phyloP scores from a whole-genome alignment of 2,329 filamentous ascomycete species.

The Fusarium sterilihyphosum region DNA sequence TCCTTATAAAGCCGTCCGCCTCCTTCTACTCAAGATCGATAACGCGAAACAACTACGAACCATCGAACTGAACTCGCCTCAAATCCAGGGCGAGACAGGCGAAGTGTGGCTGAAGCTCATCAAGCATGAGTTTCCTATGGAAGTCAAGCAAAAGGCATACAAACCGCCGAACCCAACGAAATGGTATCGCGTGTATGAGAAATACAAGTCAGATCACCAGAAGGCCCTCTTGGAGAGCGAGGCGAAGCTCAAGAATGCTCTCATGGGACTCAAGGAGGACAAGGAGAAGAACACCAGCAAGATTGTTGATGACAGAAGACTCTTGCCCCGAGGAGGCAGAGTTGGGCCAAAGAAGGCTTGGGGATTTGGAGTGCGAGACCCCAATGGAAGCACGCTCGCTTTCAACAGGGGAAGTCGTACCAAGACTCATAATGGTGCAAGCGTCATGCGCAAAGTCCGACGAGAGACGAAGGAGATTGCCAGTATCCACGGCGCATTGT shows the following conservation, averaged over 20 bases:
- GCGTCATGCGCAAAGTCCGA: constrained; percentile 65
- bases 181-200: constrained; percentile 83
- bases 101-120: constrained; percentile 86
- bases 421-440: constrained; percentile 61
- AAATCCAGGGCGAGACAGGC: constrained; percentile 74
- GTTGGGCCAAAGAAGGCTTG: constrained; percentile 45
- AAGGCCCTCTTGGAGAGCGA: constrained; percentile 68
- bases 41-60: constrained; percentile 77
- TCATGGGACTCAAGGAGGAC: constrained; percentile 66
- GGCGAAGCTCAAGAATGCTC: constrained; percentile 64
- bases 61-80: constrained; percentile 80
- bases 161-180: constrained; percentile 72
- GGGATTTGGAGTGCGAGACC: constrained; percentile 43
- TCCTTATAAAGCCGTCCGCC: constrained; percentile 69
- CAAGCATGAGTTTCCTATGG: constrained; percentile 76
- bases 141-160: constrained; percentile 68
- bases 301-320: constrained; percentile 63
- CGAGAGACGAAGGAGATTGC: constrained; percentile 66
- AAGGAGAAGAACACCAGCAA: constrained; percentile 66
- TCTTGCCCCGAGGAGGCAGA: constrained; percentile 56
- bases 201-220: constrained; percentile 70
- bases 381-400: constrained; percentile 48
- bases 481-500: constrained; percentile 58
- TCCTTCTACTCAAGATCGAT: constrained; percentile 77
- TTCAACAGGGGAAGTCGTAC: constrained; percentile 62